Evolutionary conservation across 140 eudicot species (phyloP), one percentile per base, ranked within the genome.

Genomic region (Flaveria floridana): DNA sequence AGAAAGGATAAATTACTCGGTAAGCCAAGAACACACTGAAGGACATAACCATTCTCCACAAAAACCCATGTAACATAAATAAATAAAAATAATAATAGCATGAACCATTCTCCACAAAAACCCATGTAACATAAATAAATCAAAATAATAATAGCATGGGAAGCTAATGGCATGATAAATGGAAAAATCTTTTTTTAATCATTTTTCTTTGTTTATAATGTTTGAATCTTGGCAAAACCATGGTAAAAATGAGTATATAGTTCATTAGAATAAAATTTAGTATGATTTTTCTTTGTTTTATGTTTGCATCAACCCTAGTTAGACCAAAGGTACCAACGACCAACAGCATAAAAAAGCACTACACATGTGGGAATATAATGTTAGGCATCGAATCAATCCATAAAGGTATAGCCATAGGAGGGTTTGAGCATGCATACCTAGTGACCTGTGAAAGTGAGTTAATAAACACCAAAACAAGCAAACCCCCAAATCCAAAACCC

Each of bases 401-500:
- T 3, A 15, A 21, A 58, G 34, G 34, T n/a, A 21, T 58, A 57
- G 62, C 25, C 63, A 56, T 56, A 19, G 2, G 63, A 56, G 28
- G 5, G 30, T 56, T n/a, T 52, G 58, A 52, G 7, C 58, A 0
- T 52, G 63, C 63, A 56, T 63, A 4, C 66, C 55, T 39, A 52
- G 15, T 53, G 52, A 68, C 41, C 41, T 34, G 41, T 3, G 65
- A 62, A 70, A 71, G 10, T 2, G 37, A 37, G 48, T 21, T 15
- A 50, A 9, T 48, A 39, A 7, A 7, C 16, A 61, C 48, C 3
- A 37, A 72, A 64, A 51, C 7, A 21, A 63, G 23, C 44, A 62
- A 72, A 72, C 26, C 74, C 65, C 46, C 64, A 42, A 77, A 79
- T 56, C 64, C 42, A 42, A 65, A 73, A 65, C 78, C 78, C 83